Conservation (phyloP, 129 eudicot genomes). For the Solidago caesia region DNA sequence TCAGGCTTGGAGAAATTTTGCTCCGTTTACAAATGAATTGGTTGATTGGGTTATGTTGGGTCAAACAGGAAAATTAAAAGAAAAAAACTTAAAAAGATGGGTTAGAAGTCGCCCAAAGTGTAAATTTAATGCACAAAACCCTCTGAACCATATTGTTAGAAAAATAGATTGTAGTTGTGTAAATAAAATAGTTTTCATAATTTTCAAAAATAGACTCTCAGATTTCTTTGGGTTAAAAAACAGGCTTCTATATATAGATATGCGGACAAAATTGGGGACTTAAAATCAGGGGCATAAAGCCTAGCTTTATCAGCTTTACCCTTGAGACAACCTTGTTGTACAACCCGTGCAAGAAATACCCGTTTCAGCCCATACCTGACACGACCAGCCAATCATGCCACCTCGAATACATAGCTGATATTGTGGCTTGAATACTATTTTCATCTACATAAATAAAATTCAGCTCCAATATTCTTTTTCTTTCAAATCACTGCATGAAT, state of each 20-base stretch:
- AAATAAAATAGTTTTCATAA: too few relatives aligned
- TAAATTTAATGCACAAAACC: not conserved
- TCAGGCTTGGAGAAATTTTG: slow-evolving; percentile 1
- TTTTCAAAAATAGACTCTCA: too few relatives aligned
- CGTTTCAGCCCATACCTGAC: not conserved
- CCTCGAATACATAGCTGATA: not conserved
- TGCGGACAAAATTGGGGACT: too few relatives aligned
- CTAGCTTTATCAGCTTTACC: too few relatives aligned
- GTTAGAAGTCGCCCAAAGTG: not conserved
- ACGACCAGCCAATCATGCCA: not conserved
- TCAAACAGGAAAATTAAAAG: not conserved
- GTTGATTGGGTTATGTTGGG: not conserved
- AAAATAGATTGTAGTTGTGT: not conserved
- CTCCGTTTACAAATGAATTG: not conserved
- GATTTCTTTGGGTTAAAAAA: too few relatives aligned
- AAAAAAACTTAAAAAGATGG: not conserved
- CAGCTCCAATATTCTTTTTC: not conserved
- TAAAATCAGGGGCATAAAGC: too few relatives aligned
- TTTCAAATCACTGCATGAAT: not conserved
- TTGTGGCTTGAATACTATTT: not conserved
- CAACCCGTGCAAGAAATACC: not conserved
- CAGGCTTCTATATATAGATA: too few relatives aligned
- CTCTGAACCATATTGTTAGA: not conserved
- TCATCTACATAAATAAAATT: not conserved
- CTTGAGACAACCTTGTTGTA: not conserved